A percentile compares a stretch with the other conserved stretches of the same genome.
Evolutionary conservation across 768 basidiomycete genomes (phyloP).

Genomic region (Tricholoma matsutake): DNA sequence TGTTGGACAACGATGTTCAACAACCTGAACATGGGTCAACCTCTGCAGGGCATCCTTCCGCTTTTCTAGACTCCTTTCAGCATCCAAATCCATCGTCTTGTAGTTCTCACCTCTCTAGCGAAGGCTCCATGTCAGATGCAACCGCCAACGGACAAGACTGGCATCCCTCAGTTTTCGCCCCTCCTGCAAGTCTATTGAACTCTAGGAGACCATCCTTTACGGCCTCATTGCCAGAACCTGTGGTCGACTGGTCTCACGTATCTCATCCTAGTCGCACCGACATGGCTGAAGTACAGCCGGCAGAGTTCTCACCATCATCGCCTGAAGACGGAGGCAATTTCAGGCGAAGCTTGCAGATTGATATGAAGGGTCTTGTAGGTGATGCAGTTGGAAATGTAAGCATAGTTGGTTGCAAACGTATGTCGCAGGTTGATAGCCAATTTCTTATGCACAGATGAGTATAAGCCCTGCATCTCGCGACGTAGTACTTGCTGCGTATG

Average conservation of each 20-base stretch:
- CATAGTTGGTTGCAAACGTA: slow-evolving; percentile 10
- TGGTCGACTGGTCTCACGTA: not conserved
- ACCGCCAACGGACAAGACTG: slow-evolving; percentile 10
- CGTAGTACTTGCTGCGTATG: slow-evolving; percentile 83
- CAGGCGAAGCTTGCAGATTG: slow-evolving; percentile 61
- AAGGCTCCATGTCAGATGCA: not conserved
- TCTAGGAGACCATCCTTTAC: slow-evolving; percentile 12
- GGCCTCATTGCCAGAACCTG: slow-evolving; percentile 1
- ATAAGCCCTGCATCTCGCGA: slow-evolving; percentile 88
- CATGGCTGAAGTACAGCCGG: slow-evolving; percentile 1
- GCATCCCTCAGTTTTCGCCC: slow-evolving; percentile 16
- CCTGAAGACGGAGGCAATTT: slow-evolving; percentile 60
- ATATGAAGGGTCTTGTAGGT: slow-evolving; percentile 76
- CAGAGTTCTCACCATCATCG: slow-evolving; percentile 9
- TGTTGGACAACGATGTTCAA: no score
- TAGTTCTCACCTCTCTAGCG: not conserved
- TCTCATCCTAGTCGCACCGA: slow-evolving; percentile 8
- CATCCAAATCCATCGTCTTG: not conserved
- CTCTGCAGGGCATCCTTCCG: not conserved
- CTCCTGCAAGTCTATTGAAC: slow-evolving; percentile 13
- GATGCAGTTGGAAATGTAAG: slow-evolving; percentile 83
- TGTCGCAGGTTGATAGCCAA: slow-evolving; percentile 6
- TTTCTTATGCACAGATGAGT: slow-evolving; percentile 61
- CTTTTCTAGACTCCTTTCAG: not conserved
- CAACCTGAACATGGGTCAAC: not conserved